A percentile compares a stretch with the other conserved stretches of the same genome.
phyloP scores from a whole-genome alignment of 2,329 filamentous ascomycete genomes.

The Aspergillus pseudoviridinutans region DNA sequence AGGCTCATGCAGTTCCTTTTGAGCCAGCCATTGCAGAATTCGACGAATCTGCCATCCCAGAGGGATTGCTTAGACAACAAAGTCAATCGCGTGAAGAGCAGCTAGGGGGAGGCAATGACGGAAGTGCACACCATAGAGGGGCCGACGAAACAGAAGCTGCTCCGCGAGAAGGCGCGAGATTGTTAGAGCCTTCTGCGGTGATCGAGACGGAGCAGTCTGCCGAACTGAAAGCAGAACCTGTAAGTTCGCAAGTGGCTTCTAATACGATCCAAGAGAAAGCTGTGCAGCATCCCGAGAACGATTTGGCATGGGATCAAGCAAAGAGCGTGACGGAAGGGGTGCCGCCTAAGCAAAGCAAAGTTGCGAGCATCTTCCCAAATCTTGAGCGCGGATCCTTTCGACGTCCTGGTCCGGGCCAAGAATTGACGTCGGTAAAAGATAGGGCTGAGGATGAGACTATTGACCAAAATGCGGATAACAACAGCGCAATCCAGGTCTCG shows the following conservation, averaged over 20 bases:
- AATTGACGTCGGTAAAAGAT: conserved; percentile 31
- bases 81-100: conserved; percentile 6
- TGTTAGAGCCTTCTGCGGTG: not conserved
- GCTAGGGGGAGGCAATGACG: not conserved
- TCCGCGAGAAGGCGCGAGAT: conserved; percentile 9
- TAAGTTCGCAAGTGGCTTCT: not conserved
- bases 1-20: conserved; percentile 18
- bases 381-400: conserved; percentile 32
- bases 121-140: not conserved
- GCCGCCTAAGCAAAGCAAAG: conserved; percentile 22
- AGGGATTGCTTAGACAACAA: conserved; percentile 16
- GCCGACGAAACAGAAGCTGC: not conserved
- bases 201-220: not conserved
- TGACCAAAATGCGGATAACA: conserved; percentile 35
- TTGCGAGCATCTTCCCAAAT: conserved; percentile 34
- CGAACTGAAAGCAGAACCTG: not conserved
- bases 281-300: conserved; percentile 5
- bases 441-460: conserved; percentile 38
- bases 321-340: conserved; percentile 10
- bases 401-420: conserved; percentile 18
- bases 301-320: conserved; percentile 8
- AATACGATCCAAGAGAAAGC: not conserved
- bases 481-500: conserved; percentile 43
- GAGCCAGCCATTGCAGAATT: conserved; percentile 26
- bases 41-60: conserved; percentile 23